These are phyloP conservation scores for Arthrobotrys megalospora DNA, from an alignment of 2,329 filamentous ascomycete species.

Conservation along the genomic window DNA sequence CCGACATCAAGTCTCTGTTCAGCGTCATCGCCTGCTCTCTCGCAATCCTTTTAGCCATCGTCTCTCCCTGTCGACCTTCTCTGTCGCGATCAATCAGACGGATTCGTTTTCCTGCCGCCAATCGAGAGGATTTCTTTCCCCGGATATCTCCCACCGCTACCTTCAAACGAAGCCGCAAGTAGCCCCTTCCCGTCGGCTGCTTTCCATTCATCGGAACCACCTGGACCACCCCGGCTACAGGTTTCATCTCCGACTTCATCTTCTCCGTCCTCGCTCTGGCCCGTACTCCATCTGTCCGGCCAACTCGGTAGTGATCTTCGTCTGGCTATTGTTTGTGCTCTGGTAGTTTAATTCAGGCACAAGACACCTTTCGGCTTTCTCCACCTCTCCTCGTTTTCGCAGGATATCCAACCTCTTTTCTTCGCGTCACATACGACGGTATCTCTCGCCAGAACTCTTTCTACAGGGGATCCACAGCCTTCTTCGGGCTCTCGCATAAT, in stretches of 20 bases:
- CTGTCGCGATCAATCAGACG: constrained; percentile 35
- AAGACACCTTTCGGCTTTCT: constrained; percentile 31
- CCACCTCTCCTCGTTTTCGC: constrained; percentile 4
- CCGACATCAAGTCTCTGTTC: constrained; percentile 7
- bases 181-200: constrained; percentile 28
- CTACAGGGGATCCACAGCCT: constrained; percentile 24
- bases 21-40: constrained; percentile 26
- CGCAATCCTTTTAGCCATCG: constrained; percentile 14
- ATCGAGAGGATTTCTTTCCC: constrained; percentile 47
- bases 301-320: constrained; percentile 48
- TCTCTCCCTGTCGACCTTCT: constrained; percentile 8
- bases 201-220: constrained; percentile 8
- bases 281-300: constrained; percentile 9
- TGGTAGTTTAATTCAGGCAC: constrained; percentile 22
- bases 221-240: constrained; percentile 1
- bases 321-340: constrained; percentile 21
- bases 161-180: constrained; percentile 4
- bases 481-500: constrained; percentile 24
- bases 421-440: constrained; percentile 29
- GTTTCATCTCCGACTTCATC: constrained; percentile 9
- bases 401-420: constrained; percentile 29
- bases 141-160: constrained; percentile 43
- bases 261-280: constrained; percentile 1
- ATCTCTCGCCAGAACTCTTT: constrained; percentile 26
- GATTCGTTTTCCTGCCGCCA: constrained; percentile 4